Percentiles rank a stretch among this genome's conserved stretches.
phyloP scores from a whole-genome alignment of 148 eudicot genomes.

The Heliamphora exappendiculata region DNA sequence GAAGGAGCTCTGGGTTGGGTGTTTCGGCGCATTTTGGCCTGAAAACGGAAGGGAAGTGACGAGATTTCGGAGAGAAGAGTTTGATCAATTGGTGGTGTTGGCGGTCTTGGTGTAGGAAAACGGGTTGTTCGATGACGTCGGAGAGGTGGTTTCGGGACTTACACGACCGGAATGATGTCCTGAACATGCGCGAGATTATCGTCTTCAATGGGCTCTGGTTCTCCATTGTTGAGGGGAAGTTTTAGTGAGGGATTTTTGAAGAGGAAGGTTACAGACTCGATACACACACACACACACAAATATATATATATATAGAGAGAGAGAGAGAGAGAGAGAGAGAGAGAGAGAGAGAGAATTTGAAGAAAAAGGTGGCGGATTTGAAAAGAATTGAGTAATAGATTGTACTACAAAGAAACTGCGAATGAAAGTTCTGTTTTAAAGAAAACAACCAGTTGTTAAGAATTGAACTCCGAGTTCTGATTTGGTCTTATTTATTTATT shows the following conservation, averaged over 20 bases:
- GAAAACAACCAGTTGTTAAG: background rate
- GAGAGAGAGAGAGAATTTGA: slow-evolving; percentile 2
- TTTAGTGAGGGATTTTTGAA: background rate
- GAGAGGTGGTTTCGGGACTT: slow-evolving; percentile 30
- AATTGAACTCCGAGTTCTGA: background rate
- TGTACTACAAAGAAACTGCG: background rate
- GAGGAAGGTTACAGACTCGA: slow-evolving; percentile 9
- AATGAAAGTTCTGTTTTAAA: background rate
- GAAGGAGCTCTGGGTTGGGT: slow-evolving; percentile 18
- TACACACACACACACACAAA: too few species aligned
- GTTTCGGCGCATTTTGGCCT: slow-evolving; percentile 39
- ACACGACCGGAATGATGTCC: slow-evolving; percentile 33
- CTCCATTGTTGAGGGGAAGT: slow-evolving; percentile 32
- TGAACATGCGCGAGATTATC: slow-evolving; percentile 34
- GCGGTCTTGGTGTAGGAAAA: slow-evolving; percentile 24
- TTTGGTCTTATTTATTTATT: too few species aligned
- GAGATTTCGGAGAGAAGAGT: slow-evolving; percentile 20
- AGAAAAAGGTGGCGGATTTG: slow-evolving; percentile 15
- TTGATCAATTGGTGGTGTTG: slow-evolving; percentile 27
- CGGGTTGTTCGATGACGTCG: slow-evolving; percentile 35
- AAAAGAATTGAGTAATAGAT: background rate
- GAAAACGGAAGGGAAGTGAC: slow-evolving; percentile 29
- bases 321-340: slow-evolving; percentile 12
- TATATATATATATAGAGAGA: too few species aligned
- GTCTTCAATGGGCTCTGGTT: slow-evolving; percentile 28